phyloP scores from a whole-genome alignment of 139 green algal genomes.

The Picocystis salinarum region DNA sequence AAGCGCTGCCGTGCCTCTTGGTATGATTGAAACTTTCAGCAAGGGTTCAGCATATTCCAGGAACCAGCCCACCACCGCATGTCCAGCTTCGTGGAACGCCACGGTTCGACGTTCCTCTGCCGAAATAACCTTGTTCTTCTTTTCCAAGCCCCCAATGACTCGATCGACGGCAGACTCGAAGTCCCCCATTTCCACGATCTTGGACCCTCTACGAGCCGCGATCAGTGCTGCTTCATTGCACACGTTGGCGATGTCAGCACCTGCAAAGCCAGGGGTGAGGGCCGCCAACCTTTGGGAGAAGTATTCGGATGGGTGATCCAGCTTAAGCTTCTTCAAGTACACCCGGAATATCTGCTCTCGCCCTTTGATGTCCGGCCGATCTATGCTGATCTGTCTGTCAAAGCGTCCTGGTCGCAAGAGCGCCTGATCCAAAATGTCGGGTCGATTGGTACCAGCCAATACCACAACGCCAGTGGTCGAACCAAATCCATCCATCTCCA shows the following conservation, averaged over 20 bases:
- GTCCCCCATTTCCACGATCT: slow-evolving; percentile 47
- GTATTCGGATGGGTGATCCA: slow-evolving; percentile 5
- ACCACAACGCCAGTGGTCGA: slow-evolving; percentile 84
- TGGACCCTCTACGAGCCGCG: slow-evolving; percentile 41
- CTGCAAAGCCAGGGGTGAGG: slow-evolving; percentile 76
- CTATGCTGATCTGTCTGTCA: slow-evolving; percentile 87
- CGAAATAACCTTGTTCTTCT: slow-evolving; percentile 93
- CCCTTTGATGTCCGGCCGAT: slow-evolving; percentile 88
- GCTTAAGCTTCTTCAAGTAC: slow-evolving; percentile 4
- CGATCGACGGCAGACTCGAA: slow-evolving; percentile 92
- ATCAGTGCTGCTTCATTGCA: slow-evolving; percentile 94
- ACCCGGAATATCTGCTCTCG: slow-evolving; percentile 83
- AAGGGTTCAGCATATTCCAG: slow-evolving; percentile 89
- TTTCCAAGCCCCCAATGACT: slow-evolving; percentile 95
- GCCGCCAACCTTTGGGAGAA: slow-evolving; percentile 73
- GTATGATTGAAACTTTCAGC: slow-evolving; percentile 96
- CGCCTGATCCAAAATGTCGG: slow-evolving; percentile 94
- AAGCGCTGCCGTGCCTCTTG: slow-evolving; percentile 74
- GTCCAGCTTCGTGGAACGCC: slow-evolving; percentile 90
- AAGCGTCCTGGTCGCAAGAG: slow-evolving; percentile 87
- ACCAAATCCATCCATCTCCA: slow-evolving; percentile 39
- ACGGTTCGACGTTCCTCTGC: slow-evolving; percentile 81
- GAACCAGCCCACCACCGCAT: slow-evolving; percentile 92
- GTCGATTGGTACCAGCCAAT: slow-evolving; percentile 90
- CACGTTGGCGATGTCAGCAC: slow-evolving; percentile 98